These are phyloP conservation scores for Aspergillus intermedius DNA, from an alignment of 2,329 filamentous ascomycete genomes.

Conservation along the genomic window DNA sequence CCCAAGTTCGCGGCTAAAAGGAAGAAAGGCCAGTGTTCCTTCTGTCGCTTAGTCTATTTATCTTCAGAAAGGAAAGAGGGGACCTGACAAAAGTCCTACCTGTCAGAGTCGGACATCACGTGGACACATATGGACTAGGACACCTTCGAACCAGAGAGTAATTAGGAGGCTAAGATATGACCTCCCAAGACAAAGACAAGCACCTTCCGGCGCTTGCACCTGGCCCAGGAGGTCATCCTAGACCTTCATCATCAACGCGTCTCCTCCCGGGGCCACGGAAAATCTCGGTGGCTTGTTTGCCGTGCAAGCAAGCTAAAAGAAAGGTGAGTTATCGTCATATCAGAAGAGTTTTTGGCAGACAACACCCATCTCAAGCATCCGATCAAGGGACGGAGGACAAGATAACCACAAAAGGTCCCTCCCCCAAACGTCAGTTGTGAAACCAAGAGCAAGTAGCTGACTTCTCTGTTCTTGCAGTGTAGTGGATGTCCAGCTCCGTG, in stretches of 20 bases:
- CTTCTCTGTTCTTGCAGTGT: conserved; percentile 19
- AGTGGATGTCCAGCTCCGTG: conserved; percentile 30
- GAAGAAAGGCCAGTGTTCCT: neutral
- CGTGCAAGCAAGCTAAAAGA: conserved; percentile 32
- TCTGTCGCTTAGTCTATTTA: neutral
- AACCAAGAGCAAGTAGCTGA: conserved; percentile 2
- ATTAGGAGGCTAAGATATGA: conserved; percentile 8
- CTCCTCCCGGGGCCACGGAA: conserved; percentile 26
- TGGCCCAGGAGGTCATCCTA: conserved; percentile 13
- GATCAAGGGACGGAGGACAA: neutral
- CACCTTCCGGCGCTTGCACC: conserved; percentile 25
- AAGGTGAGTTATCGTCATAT: conserved; percentile 19
- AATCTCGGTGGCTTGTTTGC: conserved; percentile 30
- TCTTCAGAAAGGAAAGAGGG: neutral
- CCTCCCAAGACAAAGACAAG: conserved; percentile 14
- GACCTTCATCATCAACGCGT: conserved; percentile 12
- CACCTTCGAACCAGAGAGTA: neutral
- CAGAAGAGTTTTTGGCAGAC: neutral
- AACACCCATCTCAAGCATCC: neutral
- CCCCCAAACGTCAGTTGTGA: neutral
- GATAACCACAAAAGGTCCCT: neutral
- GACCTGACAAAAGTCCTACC: neutral
- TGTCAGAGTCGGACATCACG: neutral
- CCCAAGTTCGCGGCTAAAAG: neutral
- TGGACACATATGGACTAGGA: neutral